Percentiles rank a stretch among this genome's conserved stretches.
These are phyloP conservation scores for Cladophialophora immunda DNA, from an alignment of 2,329 filamentous ascomycete genomes.

Conservation along the genomic window DNA sequence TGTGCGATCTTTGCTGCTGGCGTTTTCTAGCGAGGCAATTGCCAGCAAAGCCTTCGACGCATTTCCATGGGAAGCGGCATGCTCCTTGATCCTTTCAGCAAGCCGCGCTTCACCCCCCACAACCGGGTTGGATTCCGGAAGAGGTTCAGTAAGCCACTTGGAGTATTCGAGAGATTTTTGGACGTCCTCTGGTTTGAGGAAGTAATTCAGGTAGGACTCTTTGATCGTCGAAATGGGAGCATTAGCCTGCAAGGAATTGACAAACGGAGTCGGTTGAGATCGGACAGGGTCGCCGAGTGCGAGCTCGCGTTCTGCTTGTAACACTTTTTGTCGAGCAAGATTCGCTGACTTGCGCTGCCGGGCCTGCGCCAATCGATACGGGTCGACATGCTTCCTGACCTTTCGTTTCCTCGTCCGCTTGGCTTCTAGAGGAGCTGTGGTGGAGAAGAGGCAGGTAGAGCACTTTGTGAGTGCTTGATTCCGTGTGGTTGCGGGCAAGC, in stretches of 20 bases:
- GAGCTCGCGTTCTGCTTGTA: conserved; percentile 70
- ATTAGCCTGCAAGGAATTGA: conserved; percentile 73
- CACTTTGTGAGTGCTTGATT: conserved; percentile 39
- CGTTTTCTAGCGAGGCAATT: conserved; percentile 80
- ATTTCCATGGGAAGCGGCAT: conserved; percentile 66
- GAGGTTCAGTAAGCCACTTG: conserved; percentile 65
- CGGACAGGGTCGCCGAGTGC: conserved; percentile 79
- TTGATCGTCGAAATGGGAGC: conserved; percentile 37
- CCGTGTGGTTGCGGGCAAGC: conserved; percentile 35
- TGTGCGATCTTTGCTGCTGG: conserved; percentile 78
- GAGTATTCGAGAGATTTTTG: conserved; percentile 72
- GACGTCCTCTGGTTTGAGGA: conserved; percentile 73
- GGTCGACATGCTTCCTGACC: conserved; percentile 61
- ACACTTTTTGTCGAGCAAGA: conserved; percentile 74
- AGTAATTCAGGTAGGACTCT: conserved; percentile 74
- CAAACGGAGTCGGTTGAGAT: conserved; percentile 80
- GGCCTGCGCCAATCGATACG: conserved; percentile 82
- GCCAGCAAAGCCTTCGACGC: conserved; percentile 79
- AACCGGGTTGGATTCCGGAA: conserved; percentile 26
- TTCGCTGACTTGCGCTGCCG: conserved; percentile 86
- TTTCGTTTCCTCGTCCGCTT: conserved; percentile 38
- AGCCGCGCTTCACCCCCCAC: conserved; percentile 52
- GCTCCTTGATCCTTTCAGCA: conserved; percentile 43
- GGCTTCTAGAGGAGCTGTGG: conserved; percentile 57
- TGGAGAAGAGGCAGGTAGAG: conserved; percentile 53